Evolutionary conservation across 179 eudicot genomes (phyloP), one percentile per base, ranked within the genome.

Genomic region (Pouteria campechiana): DNA sequence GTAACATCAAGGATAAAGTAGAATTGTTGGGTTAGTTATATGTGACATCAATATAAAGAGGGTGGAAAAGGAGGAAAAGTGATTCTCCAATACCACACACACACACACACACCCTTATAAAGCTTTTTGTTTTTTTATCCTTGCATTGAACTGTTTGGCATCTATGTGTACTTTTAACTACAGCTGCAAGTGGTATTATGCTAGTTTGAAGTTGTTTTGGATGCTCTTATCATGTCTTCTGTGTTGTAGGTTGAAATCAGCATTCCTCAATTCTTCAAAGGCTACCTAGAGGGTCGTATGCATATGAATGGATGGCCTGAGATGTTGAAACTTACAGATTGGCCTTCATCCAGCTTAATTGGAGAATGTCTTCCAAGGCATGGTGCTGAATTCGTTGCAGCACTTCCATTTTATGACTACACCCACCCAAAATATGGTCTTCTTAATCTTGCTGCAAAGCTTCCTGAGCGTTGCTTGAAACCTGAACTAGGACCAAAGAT

Each of bases 401-500:
- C 92, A 37, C 64, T 90, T 49, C 96, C 98, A 1, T 82, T 67
- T 49, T 84, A 72, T 24, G 96, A 73, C 52, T 90, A 86, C 41
- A 82, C 98, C 1, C 87, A 90, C 50, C 92, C 98, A 3, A 69
- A 79, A 44, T 64, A 40, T 10, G 96, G 96, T 15, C 44, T 77
- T 45, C 79, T 90, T 14, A 90, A 90, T 62, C 78, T 90, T 32
- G 85, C 83, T 9, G 69, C 69, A n/a, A 80, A 76, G 63, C 52
- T 90, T 61, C 96, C 92, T 24, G 46, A 65, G 0, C 68, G 53
- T 56, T 60, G 73, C 50, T 54, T 86, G 38, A 82, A 77, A 60
- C 98, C 98, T 1, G 98, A 90, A 50, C 36, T 90, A 57, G 98
- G 98, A 31, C 98, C 98, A 28, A 90, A 90, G 64, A 74, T 94